phyloP scores from a whole-genome alignment of 1,139 yeast species.

The Diutina mesorugosa region DNA sequence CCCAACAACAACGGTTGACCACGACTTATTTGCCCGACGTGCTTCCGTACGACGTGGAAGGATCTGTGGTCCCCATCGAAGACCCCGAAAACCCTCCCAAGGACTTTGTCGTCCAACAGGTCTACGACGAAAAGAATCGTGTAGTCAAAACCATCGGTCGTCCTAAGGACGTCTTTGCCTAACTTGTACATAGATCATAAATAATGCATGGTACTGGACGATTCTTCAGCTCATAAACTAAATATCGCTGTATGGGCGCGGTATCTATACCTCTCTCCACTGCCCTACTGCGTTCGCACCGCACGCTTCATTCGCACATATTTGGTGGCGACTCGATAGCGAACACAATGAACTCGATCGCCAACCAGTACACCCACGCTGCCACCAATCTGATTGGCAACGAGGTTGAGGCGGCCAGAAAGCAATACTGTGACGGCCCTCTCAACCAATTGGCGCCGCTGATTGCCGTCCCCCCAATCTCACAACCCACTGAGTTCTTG shows the following conservation, averaged over 20 bases:
- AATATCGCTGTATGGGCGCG: neutral
- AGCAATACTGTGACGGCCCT: slow-evolving; percentile 11
- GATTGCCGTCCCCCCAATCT: slow-evolving; percentile 68
- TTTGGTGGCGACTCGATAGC: neutral
- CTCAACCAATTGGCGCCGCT: slow-evolving; percentile 44
- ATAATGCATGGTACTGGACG: neutral
- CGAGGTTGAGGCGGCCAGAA: slow-evolving; percentile 18
- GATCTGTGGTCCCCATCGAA: slow-evolving; percentile 18
- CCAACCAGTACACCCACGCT: slow-evolving; percentile 24
- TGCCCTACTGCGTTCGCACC: neutral
- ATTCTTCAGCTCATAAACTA: neutral
- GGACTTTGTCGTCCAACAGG: slow-evolving; percentile 18
- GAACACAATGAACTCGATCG: slow-evolving; percentile 26
- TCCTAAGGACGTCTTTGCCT: slow-evolving; percentile 21
- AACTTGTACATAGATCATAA: neutral
- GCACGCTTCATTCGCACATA: neutral
- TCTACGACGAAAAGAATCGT: slow-evolving; percentile 19
- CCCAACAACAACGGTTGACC: slow-evolving; percentile 14
- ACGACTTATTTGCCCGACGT: slow-evolving; percentile 19
- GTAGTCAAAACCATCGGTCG: slow-evolving; percentile 20
- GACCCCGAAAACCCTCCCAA: slow-evolving; percentile 21
- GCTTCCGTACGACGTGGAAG: slow-evolving; percentile 22
- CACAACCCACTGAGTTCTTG: slow-evolving; percentile 86
- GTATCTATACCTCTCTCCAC: neutral
- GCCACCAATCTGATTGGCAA: slow-evolving; percentile 15